A percentile compares a stretch with the other conserved stretches of the same genome.
Conservation (phyloP, 2,329 filamentous ascomycete genomes). For the Plectosphaerella sp. region DNA sequence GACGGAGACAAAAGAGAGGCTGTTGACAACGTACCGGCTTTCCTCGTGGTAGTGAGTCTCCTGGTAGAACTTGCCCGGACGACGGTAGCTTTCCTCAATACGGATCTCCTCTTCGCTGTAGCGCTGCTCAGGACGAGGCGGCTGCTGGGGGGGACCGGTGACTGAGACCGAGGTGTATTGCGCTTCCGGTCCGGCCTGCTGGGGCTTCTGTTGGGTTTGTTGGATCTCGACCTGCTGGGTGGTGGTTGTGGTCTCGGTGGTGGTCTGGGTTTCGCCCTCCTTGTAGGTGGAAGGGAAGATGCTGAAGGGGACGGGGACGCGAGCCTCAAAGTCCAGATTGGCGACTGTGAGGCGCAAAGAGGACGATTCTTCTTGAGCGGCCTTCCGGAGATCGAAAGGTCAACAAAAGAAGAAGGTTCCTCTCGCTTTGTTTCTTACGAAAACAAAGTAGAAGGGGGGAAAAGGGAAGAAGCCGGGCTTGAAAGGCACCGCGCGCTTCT, state of each 20-base stretch:
- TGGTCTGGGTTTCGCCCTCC: conserved; percentile 37
- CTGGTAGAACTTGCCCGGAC: conserved; percentile 57
- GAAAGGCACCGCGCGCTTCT: conserved; percentile 13
- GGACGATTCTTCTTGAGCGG: conserved; percentile 60
- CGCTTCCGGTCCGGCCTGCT: conserved; percentile 98
- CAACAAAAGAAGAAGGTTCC: conserved; percentile 55
- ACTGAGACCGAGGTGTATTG: conserved; percentile 71
- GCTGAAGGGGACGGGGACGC: conserved; percentile 98
- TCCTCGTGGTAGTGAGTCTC: conserved; percentile 49
- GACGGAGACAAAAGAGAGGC: conserved; percentile 2
- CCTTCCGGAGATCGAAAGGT: conserved; percentile 60
- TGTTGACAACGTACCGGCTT: conserved; percentile 40
- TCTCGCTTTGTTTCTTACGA: conserved; percentile 58
- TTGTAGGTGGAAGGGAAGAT: conserved; percentile 99
- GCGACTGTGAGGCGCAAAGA: conserved; percentile 65
- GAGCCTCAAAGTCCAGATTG: conserved; percentile 99
- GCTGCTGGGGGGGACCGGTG: conserved; percentile 46
- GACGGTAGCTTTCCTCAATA: conserved; percentile 70
- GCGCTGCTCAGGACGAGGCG: conserved; percentile 35
- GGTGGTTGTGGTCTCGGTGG: conserved; percentile 47
- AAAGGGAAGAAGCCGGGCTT: conserved; percentile 23
- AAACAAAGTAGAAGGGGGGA: conserved; percentile 45
- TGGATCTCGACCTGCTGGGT: conserved; percentile 86
- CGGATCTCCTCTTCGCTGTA: conserved; percentile 79
- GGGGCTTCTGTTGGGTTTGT: conserved; percentile 56